Evolutionary conservation across 306 rosid species (phyloP).

Genomic region (Canavalia ensiformis): DNA sequence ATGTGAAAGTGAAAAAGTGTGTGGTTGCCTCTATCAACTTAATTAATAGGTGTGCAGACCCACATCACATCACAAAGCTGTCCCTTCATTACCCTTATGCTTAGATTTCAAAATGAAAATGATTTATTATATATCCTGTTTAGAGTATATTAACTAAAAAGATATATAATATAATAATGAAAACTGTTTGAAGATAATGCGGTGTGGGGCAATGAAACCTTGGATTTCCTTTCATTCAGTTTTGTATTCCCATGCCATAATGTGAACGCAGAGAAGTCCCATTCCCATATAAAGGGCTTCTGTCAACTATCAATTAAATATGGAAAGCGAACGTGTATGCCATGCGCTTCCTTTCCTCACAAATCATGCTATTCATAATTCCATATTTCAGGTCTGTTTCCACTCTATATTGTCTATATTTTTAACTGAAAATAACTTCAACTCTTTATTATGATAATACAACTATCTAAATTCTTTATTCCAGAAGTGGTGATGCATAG

Average conservation of each 20-base stretch:
- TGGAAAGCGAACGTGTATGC: slow-evolving; percentile 25
- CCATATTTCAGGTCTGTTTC: not conserved
- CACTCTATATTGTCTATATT: too few species aligned
- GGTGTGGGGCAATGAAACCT: slow-evolving; percentile 33
- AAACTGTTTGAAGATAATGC: not conserved
- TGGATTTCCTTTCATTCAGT: not conserved
- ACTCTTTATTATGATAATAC: too few species aligned
- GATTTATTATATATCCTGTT: too few species aligned
- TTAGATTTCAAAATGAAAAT: not conserved
- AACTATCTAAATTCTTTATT: too few species aligned
- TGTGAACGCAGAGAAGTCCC: not conserved
- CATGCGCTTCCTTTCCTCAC: slow-evolving; percentile 34
- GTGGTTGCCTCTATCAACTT: too few species aligned
- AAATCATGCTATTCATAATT: not conserved
- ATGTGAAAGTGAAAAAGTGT: too few species aligned
- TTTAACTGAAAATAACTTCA: too few species aligned
- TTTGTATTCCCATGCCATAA: not conserved
- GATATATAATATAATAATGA: too few species aligned
- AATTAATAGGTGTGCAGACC: not conserved
- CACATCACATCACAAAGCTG: not conserved
- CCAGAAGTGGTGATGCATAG: too few species aligned
- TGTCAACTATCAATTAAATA: not conserved
- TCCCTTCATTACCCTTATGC: not conserved
- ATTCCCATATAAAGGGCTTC: not conserved
- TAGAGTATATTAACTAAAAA: too few species aligned